Evolutionary conservation across 306 rosid genomes (phyloP).

Genomic region (Trifolium subterraneum): DNA sequence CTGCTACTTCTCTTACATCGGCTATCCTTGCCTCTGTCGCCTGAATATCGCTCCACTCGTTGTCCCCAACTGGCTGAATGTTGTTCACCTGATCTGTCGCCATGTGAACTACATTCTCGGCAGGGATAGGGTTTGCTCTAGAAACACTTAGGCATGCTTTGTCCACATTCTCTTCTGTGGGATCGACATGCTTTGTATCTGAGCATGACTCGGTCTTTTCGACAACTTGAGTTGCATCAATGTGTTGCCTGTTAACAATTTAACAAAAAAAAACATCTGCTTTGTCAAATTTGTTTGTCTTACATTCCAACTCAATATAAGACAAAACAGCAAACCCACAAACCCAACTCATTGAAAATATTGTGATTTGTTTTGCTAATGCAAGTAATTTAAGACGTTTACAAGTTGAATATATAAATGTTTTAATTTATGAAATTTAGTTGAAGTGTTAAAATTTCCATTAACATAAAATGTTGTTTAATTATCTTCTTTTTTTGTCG

Average conservation of each 20-base stretch:
- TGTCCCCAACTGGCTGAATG: constrained; percentile 68
- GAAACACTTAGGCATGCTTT: constrained; percentile 94
- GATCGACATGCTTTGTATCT: constrained; percentile 90
- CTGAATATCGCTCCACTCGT: constrained; percentile 94
- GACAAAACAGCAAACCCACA: no score
- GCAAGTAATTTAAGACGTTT: no score
- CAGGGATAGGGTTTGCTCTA: constrained; percentile 66
- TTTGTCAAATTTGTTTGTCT: constrained; percentile 26
- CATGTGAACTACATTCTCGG: constrained; percentile 82
- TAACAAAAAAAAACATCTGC: constrained; percentile 29
- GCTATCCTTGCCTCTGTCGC: constrained; percentile 92
- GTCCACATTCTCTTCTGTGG: constrained; percentile 84
- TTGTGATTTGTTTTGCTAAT: no score
- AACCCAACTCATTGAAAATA: no score
- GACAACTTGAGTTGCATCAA: constrained; percentile 74
- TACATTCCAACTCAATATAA: no score
- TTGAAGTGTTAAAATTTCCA: no score
- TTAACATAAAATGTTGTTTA: no score
- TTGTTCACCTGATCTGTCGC: constrained; percentile 66
- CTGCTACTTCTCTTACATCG: constrained; percentile 86
- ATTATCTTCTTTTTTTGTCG: no score
- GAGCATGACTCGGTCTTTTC: constrained; percentile 89
- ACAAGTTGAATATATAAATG: no score
- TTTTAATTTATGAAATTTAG: no score
- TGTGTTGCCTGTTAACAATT: constrained; percentile 69